Conservation (phyloP, 306 rosid genomes). For the Macrotyloma uniflorum region DNA sequence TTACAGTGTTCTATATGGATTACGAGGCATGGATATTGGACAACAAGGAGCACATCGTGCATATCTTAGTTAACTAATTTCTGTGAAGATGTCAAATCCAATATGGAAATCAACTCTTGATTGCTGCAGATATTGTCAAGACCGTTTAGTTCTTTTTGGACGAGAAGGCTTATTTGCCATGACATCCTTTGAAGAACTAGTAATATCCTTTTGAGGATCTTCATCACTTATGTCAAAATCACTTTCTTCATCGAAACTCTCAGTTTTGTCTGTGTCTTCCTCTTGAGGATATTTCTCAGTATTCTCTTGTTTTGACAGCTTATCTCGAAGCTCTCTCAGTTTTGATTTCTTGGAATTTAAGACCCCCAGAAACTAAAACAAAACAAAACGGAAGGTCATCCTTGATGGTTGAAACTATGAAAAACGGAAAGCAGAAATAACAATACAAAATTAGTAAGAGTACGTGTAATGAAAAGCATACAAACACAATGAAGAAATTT, state of each 20-base stretch:
- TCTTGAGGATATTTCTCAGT: constrained; percentile 61
- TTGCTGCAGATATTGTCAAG: constrained; percentile 33
- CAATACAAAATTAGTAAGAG: constrained; percentile 18
- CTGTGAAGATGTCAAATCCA: constrained; percentile 2
- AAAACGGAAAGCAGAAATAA: neutral
- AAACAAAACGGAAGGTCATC: constrained; percentile 40
- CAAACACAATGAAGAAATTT: neutral
- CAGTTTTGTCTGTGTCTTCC: constrained; percentile 78
- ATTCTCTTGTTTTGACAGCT: constrained; percentile 47
- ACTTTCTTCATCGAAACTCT: constrained; percentile 65
- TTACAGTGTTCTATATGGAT: constrained; percentile 19
- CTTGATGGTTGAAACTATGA: neutral
- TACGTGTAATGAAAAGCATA: neutral
- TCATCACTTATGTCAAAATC: constrained; percentile 49
- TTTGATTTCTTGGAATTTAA: constrained; percentile 87
- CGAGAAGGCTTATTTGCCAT: constrained; percentile 42
- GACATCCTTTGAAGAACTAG: constrained; percentile 52
- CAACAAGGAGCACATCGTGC: neutral
- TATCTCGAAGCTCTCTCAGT: constrained; percentile 74
- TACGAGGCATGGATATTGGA: neutral
- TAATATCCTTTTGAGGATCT: constrained; percentile 38
- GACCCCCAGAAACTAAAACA: constrained; percentile 75
- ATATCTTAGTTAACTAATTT: constrained; percentile 1
- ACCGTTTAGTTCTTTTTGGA: constrained; percentile 44
- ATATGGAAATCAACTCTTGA: constrained; percentile 14